These are phyloP conservation scores for Trichoderma sp. DNA, from an alignment of 2,329 filamentous ascomycete genomes.

Conservation along the genomic window DNA sequence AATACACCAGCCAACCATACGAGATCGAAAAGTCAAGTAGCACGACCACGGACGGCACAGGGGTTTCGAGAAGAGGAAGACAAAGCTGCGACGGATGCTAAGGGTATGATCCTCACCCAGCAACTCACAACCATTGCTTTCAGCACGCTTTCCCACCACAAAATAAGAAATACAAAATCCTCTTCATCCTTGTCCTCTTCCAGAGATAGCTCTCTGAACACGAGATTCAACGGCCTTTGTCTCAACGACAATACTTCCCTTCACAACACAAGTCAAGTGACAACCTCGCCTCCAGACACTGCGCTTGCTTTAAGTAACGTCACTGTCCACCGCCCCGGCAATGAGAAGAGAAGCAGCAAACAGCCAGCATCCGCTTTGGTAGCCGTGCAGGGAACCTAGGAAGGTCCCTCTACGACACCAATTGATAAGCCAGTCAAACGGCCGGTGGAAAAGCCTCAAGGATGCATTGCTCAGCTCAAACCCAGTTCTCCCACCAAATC, in stretches of 20 bases:
- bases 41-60: constrained; percentile 40
- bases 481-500: constrained; percentile 30
- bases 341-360: constrained; percentile 24
- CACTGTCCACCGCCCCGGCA: constrained; percentile 29
- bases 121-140: constrained; percentile 18
- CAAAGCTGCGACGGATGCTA: constrained; percentile 33
- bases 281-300: constrained; percentile 27
- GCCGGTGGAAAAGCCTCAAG: constrained; percentile 34
- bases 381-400: constrained; percentile 32
- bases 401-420: constrained; percentile 35
- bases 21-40: constrained; percentile 40
- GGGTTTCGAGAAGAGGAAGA: constrained; percentile 41
- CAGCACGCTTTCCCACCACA: constrained; percentile 26
- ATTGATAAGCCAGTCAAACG: constrained; percentile 30
- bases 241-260: constrained; percentile 35
- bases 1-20: constrained; percentile 47
- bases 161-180: constrained; percentile 28
- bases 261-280: constrained; percentile 46
- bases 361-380: background rate
- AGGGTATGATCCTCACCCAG: constrained; percentile 35
- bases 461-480: constrained; percentile 35
- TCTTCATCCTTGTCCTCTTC: constrained; percentile 30
- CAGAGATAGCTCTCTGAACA: constrained; percentile 46
- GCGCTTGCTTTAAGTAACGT: constrained; percentile 26
- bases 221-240: constrained; percentile 39